These are phyloP conservation scores for Reticulascus tulasneorum DNA, from an alignment of 2,329 filamentous ascomycete genomes.

Conservation along the genomic window DNA sequence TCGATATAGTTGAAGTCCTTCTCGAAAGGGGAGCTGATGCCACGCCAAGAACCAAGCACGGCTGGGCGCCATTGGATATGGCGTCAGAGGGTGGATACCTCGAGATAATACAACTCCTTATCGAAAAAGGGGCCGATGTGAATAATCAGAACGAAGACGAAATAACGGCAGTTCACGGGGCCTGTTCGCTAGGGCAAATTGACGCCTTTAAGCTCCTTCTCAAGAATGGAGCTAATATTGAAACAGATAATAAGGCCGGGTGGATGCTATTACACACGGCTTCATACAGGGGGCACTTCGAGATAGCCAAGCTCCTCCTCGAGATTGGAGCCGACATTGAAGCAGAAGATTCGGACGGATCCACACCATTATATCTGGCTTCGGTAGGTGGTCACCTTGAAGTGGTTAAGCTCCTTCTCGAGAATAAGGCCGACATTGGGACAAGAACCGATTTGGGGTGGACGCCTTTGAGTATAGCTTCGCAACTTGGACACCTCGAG, in stretches of 20 bases:
- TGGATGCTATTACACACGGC: constrained; percentile 2
- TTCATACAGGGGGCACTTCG: constrained; percentile 1
- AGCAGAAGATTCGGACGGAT: neutral
- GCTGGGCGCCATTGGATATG: neutral
- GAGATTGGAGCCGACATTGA: neutral
- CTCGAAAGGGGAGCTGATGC: constrained; percentile 1
- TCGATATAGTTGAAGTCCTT: constrained; percentile 2
- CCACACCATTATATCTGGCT: neutral
- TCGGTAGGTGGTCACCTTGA: neutral
- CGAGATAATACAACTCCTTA: neutral
- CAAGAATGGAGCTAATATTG: constrained; percentile 1
- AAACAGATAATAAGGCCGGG: neutral
- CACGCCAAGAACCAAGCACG: too few relatives aligned
- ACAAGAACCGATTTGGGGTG: neutral
- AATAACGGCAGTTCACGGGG: neutral
- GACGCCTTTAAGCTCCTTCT: constrained; percentile 1
- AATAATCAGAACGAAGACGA: neutral
- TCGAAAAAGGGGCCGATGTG: neutral
- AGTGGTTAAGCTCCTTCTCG: neutral
- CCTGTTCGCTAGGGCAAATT: neutral
- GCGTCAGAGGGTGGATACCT: neutral
- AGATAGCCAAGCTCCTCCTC: constrained; percentile 7
- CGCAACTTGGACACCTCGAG: neutral
- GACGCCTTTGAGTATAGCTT: neutral
- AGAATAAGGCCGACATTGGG: neutral